phyloP scores from a whole-genome alignment of 2,329 filamentous ascomycete genomes.

The Diaporthe sp. region DNA sequence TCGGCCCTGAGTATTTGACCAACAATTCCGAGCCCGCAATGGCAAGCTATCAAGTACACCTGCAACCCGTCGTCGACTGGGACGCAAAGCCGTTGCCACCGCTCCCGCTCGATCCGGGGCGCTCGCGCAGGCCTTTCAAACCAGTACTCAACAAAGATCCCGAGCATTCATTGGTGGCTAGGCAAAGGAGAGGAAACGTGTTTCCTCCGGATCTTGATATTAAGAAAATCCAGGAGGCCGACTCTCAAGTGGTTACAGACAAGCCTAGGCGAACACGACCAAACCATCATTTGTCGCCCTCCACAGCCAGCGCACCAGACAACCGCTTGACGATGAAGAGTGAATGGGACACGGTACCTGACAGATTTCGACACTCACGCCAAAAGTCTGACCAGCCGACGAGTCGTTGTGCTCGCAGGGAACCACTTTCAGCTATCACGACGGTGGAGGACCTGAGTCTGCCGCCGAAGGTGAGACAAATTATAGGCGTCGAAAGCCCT shows the following conservation, averaged over 20 bases:
- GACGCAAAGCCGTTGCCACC: slow-evolving; percentile 13
- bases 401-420: neutral
- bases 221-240: neutral
- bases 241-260: slow-evolving; percentile 1
- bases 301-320: neutral
- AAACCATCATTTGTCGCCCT: neutral
- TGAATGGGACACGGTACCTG: neutral
- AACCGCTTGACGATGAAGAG: neutral
- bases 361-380: neutral
- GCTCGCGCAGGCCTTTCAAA: neutral
- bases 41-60: slow-evolving; percentile 6
- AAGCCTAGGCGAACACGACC: neutral
- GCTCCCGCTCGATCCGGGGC: neutral
- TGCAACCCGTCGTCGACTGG: neutral
- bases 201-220: neutral
- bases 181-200: neutral
- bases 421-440: neutral
- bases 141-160: neutral
- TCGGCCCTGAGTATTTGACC: too few relatives aligned
- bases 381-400: neutral
- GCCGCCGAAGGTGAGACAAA: neutral
- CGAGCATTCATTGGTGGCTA: neutral
- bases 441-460: slow-evolving; percentile 5
- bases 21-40: neutral
- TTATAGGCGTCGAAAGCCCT: neutral